Evolutionary conservation across 306 rosid genomes (phyloP).

Genomic region (Hippophae rhamnoides): DNA sequence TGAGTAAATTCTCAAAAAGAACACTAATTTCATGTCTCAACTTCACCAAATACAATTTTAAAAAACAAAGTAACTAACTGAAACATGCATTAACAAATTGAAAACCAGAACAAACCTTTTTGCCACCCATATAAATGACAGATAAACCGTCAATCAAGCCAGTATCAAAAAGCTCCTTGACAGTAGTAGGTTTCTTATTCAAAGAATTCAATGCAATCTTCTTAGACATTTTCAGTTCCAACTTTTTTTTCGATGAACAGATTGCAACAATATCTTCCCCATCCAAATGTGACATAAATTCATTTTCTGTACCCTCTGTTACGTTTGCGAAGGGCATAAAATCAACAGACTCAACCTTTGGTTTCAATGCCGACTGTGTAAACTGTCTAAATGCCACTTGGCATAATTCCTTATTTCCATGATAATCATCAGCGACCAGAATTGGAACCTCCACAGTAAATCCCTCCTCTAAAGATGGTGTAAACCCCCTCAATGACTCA

Average conservation of each 20-base stretch:
- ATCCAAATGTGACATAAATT: slow-evolving; percentile 18
- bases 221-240: slow-evolving; percentile 66
- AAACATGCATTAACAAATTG: slow-evolving; percentile 4
- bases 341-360: slow-evolving; percentile 20
- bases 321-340: slow-evolving; percentile 9
- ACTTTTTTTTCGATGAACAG: slow-evolving; percentile 30
- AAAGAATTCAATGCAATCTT: slow-evolving; percentile 28
- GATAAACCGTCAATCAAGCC: slow-evolving; percentile 86
- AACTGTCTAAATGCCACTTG: slow-evolving; percentile 28
- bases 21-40: background rate
- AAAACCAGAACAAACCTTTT: slow-evolving; percentile 42
- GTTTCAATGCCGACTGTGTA: slow-evolving; percentile 31
- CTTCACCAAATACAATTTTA: background rate
- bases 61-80: background rate
- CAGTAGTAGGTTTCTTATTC: slow-evolving; percentile 54
- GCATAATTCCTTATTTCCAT: slow-evolving; percentile 12
- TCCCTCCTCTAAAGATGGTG: slow-evolving; percentile 14
- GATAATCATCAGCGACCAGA: slow-evolving; percentile 5
- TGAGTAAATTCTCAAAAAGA: slow-evolving; percentile 10
- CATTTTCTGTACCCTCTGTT: slow-evolving; percentile 17
- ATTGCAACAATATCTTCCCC: slow-evolving; percentile 23
- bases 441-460: slow-evolving; percentile 21
- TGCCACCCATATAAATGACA: slow-evolving; percentile 76
- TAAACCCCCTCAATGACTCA: slow-evolving; percentile 14
- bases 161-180: slow-evolving; percentile 81